Percentiles rank a stretch among this genome's conserved stretches.
Conservation (phyloP, 192 early-diverging fungal genomes). For the Geosiphon pyriformis region DNA sequence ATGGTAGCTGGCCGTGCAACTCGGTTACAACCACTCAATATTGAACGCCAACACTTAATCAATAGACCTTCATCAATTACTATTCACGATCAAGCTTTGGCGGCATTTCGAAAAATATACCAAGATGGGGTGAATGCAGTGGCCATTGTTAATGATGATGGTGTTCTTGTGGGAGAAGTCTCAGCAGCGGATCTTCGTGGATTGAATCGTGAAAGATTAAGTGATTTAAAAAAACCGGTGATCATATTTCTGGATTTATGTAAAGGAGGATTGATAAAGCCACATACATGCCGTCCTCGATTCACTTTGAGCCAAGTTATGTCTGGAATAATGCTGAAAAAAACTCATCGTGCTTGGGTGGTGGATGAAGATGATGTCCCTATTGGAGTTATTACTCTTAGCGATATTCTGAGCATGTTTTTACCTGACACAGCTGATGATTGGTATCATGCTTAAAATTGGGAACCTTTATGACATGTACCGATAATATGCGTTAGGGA, state of each 20-base stretch:
- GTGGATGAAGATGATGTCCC: constrained; percentile 48
- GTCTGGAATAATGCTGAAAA: constrained; percentile 41
- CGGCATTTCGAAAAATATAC: constrained; percentile 41
- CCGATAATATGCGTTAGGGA: too few relatives aligned
- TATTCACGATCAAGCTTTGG: constrained; percentile 38
- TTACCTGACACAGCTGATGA: too few relatives aligned
- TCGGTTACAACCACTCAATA: constrained; percentile 16
- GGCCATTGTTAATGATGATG: constrained; percentile 56
- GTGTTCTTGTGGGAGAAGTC: constrained; percentile 58
- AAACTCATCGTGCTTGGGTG: constrained; percentile 64
- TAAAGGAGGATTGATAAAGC: constrained; percentile 49
- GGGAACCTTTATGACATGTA: too few relatives aligned
- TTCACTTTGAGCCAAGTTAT: constrained; percentile 55
- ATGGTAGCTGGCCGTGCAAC: constrained; percentile 26
- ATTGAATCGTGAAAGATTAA: constrained; percentile 51
- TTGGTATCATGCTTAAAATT: too few relatives aligned
- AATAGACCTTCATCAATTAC: constrained; percentile 31
- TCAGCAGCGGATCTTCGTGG: constrained; percentile 72
- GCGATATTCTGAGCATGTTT: constrained; percentile 59
- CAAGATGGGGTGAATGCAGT: constrained; percentile 50
- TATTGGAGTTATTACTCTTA: constrained; percentile 68
- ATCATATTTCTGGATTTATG: constrained; percentile 55
- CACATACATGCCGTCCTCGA: constrained; percentile 43
- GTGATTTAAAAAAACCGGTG: constrained; percentile 55
- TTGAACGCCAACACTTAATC: constrained; percentile 15